Base-by-base conservation (phyloP, 139 green algal genomes). In the Chlorella vulgaris region DNA sequence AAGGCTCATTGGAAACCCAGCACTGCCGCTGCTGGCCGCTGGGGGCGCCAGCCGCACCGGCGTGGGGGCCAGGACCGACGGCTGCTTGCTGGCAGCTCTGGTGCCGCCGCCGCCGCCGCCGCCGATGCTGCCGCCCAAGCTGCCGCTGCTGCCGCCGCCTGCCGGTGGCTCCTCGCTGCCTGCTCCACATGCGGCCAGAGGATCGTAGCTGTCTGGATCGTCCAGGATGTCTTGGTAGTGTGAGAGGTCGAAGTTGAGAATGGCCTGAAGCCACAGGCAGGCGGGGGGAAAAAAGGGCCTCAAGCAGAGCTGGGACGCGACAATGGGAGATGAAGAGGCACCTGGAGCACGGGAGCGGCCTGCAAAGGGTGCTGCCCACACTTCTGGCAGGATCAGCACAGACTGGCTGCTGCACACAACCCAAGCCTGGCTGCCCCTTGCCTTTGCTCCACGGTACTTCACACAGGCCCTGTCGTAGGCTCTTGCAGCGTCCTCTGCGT, bases 391-490 rank as follows among this genome's bases (percentile, higher is more conserved):
- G 55, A 8, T 5, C 28, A 8, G 55, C 55, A 65, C 18, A 28
- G 5, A 28, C 22, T 28, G 18, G n/a, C 28, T 10, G 18, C 28
- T 65, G 55, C 55, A 8, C 22, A 31, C 18, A 29, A 15, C 47
- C 15, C 47, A 58, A 58, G 47, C 15, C 47, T 58, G 55, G 55
- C 55, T 33, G 3, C 4, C 8, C 5, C 65, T 19, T 61, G 88
- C 86, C 84, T 85, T 91, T 0, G 66, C 65, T 39, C 94, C 94
- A 3, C 90, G 74, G 40, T 89, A 91, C 39, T 90, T 90, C 18
- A 94, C 83, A 5, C 85, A 90, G 10, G 92, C 91, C 7, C 73
- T 76, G 86, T 97, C 93, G 71, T 94, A 95, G 0, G 90, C 92
- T 1, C 83, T 62, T 0, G 93, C 92, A 1, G 93, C 93, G 19